Base-by-base conservation (phyloP, 805 yeast genomes). In the Candida ovalis region DNA sequence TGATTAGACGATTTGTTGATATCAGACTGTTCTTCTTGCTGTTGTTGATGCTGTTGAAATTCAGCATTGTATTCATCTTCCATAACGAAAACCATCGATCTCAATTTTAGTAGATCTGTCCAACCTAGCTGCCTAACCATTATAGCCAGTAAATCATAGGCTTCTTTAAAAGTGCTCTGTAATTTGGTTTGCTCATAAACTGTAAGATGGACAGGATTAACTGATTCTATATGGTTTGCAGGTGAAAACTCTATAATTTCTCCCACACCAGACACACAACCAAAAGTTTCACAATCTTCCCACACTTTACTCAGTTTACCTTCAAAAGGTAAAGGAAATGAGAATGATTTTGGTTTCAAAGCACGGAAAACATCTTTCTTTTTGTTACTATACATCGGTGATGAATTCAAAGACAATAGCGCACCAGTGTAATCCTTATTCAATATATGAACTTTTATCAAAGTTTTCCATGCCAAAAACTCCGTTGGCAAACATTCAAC, bases 21-120 rank as follows among this genome's bases (percentile, higher is more conserved):
- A 8, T 55, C 39, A 19, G 53, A 44, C 43, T 57, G 56, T 19
- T 47, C 50, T 27, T 54, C 50, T 10, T 30, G 35, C n/a, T 30
- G 35, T 30, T 30, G 35, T 17, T 30, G 35, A 15, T 30, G 35
- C 15, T 30, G 35, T 15, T 7, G 35, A 30, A 30, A 30, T 12
- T 30, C 35, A 30, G 35, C 58, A 43, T 63, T 54, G 56, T 81
- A 81, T 60, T 86, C 92, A 37, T 77, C 81, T 58, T 82, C 88
- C 90, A 92, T 92, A 9, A 88, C 80, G 67, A 92, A 92, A 0
- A 86, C 82, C 18, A 74, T 69, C 1, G 90, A 80, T 49, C 96
- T 79, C 35, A 83, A 60, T 48, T 73, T 71, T 54, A 91, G 73
- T 32, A 89, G 65, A 32, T 76, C 78, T 56, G 88, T 88, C 99